Base-by-base conservation (phyloP, 495 filamentous ascomycete genomes). In the Wilcoxina mikolae region DNA sequence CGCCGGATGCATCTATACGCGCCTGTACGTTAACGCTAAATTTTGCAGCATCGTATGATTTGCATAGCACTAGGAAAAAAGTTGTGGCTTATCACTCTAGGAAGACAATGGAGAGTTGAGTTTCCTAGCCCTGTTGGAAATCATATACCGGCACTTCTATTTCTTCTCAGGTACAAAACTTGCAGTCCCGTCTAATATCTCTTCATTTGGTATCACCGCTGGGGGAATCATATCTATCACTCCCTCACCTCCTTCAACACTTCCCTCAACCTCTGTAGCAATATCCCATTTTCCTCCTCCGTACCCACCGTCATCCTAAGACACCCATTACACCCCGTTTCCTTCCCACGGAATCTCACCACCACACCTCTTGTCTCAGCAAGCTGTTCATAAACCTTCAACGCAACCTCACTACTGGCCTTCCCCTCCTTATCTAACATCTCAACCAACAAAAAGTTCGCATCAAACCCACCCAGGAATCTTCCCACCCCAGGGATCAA, bases 241-340 rank as follows among this genome's bases (percentile, higher is more conserved):
- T 27, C 23, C 27, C 46, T 49, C 5, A 81, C 72, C 55, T 77
- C 76, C 3, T 59, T 68, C 54, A 96, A 60, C 26, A 85, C 80
- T 45, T 59, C 68, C 61, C 69, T 71, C 28, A 94, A 62, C 64
- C 86, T 80, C 22, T 71, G 68, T 67, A 98, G 66, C 64, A 96
- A 81, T 58, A 76, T 77, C 28, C 77, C 80, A 23, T 91, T 85
- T 70, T 98, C 91, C 12, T 76, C 68, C 65, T 88, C 84, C 3
- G 91, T 98, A 4, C 91, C 91, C 7, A 98, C 83, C 1, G 91
- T 96, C 57, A 98, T 83, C 38, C 91, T 74, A 63, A 98, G 67
- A 63, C 90, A 95, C 0, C 89, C 91, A 56, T 80, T 62, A 64
- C 91, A 98, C 3, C 88, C 91, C 27, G 80, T 68, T 74, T 98